Conservation (phyloP, 805 yeast species). For the Cyberlindnera bimundalis region DNA sequence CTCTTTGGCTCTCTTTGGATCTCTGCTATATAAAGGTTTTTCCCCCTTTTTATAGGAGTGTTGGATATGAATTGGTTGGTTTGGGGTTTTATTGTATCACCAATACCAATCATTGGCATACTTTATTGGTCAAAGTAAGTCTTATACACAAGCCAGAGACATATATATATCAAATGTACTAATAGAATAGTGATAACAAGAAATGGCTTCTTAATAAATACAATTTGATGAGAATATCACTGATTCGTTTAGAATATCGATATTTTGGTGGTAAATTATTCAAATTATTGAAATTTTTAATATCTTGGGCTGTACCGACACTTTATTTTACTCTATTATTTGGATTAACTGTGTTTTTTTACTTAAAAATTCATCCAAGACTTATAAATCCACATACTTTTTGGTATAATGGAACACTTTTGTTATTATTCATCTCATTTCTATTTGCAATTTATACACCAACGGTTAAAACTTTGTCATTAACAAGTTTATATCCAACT, state of each 20-base stretch:
- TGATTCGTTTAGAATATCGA: slow-evolving; percentile 7
- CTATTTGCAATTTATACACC: slow-evolving; percentile 11
- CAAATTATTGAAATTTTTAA: not conserved
- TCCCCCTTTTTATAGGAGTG: not conserved
- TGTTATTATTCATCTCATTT: slow-evolving; percentile 10
- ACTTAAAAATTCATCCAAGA: slow-evolving; percentile 10
- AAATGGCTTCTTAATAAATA: not conserved
- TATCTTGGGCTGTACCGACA: slow-evolving; percentile 22
- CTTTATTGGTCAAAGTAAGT: slow-evolving; percentile 3
- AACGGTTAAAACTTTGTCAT: slow-evolving; percentile 10
- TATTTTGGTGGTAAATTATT: slow-evolving; percentile 19
- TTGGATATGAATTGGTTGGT: not conserved
- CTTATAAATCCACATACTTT: slow-evolving; percentile 17
- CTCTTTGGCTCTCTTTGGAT: too few relatives aligned
- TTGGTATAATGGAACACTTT: slow-evolving; percentile 16
- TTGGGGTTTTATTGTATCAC: slow-evolving; percentile 2
- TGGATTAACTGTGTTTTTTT: slow-evolving; percentile 18
- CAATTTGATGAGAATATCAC: not conserved
- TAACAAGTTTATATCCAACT: not conserved
- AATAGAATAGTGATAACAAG: not conserved
- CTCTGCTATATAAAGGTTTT: too few relatives aligned
- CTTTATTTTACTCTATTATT: slow-evolving; percentile 16
- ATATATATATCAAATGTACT: too few relatives aligned
- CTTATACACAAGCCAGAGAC: too few relatives aligned
- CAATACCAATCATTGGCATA: slow-evolving; percentile 2